Conservation (phyloP, 345 rosid genomes). For the Aquilaria sinensis region DNA sequence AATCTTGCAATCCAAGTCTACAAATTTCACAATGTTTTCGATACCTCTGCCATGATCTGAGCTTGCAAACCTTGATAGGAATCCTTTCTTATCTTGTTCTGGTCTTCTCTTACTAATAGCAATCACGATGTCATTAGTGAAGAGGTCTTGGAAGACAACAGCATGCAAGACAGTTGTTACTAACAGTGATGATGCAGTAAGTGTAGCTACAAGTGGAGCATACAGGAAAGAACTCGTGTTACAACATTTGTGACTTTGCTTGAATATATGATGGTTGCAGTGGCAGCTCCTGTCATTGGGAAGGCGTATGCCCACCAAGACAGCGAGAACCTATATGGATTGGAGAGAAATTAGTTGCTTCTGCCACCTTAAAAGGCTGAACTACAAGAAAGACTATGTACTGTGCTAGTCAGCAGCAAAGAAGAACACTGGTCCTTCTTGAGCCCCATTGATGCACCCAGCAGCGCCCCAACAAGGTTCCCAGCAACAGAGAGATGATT, state of each 20-base stretch:
- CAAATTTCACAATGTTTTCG: slow-evolving; percentile 39
- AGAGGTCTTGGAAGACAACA: slow-evolving; percentile 41
- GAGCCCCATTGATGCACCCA: slow-evolving; percentile 88
- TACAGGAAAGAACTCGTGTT: slow-evolving; percentile 34
- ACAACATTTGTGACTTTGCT: slow-evolving; percentile 36
- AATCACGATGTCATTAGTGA: slow-evolving; percentile 64
- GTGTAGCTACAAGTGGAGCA: slow-evolving; percentile 41
- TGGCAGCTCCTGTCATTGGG: slow-evolving; percentile 70
- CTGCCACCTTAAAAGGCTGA: slow-evolving; percentile 52
- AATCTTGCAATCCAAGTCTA: slow-evolving; percentile 23
- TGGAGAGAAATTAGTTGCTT: slow-evolving; percentile 42
- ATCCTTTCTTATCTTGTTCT: slow-evolving; percentile 39
- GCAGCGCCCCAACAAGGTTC: slow-evolving; percentile 81
- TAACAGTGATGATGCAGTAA: slow-evolving; percentile 43
- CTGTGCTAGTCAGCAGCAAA: slow-evolving; percentile 75
- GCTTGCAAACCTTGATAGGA: slow-evolving; percentile 36
- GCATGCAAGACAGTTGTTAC: slow-evolving; percentile 43
- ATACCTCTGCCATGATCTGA: slow-evolving; percentile 29
- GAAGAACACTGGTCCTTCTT: slow-evolving; percentile 93
- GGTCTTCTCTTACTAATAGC: slow-evolving; percentile 58
- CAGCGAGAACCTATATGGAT: slow-evolving; percentile 54
- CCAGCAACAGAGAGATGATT: slow-evolving; percentile 82
- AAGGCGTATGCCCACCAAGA: slow-evolving; percentile 98
- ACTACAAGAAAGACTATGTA: slow-evolving; percentile 13
- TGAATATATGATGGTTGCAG: slow-evolving; percentile 57